A percentile compares a stretch with the other conserved stretches of the same genome.
Conservation (phyloP, 139 green algal species). For the Chlorella vulgaris region DNA sequence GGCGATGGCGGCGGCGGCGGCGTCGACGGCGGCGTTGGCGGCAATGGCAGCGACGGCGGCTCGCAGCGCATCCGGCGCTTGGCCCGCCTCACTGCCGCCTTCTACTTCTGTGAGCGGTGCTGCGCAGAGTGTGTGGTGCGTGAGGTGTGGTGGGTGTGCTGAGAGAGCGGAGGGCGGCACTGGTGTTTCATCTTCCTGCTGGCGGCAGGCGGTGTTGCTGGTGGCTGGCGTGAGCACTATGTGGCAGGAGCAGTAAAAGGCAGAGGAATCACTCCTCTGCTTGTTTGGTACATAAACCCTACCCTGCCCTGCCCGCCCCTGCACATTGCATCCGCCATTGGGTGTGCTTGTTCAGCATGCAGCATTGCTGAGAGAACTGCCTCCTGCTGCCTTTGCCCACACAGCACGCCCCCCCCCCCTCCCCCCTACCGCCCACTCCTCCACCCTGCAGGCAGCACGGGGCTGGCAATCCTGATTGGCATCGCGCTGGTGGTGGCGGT, state of each 20-base stretch:
- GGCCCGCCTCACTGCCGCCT: conserved; percentile 33
- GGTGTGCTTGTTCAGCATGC: too few relatives aligned
- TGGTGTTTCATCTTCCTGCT: too few relatives aligned
- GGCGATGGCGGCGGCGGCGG: neutral
- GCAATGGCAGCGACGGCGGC: neutral
- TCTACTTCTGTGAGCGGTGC: conserved; percentile 38
- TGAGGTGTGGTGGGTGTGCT: neutral
- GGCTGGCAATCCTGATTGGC: conserved; percentile 51
- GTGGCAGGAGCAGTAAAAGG: too few relatives aligned
- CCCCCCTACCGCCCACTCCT: neutral
- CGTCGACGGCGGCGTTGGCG: neutral
- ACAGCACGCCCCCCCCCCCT: neutral
- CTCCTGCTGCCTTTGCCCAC: neutral
- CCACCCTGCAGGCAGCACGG: conserved; percentile 28
- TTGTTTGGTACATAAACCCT: too few relatives aligned
- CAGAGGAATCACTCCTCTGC: too few relatives aligned
- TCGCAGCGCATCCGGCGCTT: conserved; percentile 14
- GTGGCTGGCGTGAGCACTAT: too few relatives aligned
- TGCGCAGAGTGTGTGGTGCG: neutral
- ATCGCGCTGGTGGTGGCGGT: conserved; percentile 50
- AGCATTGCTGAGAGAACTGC: neutral
- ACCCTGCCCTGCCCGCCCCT: too few relatives aligned
- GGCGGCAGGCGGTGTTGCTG: too few relatives aligned
- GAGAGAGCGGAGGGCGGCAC: too few relatives aligned
- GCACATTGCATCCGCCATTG: too few relatives aligned